Base-by-base conservation (phyloP, 1,139 yeast genomes). In the Geotrichum histeridarum region DNA sequence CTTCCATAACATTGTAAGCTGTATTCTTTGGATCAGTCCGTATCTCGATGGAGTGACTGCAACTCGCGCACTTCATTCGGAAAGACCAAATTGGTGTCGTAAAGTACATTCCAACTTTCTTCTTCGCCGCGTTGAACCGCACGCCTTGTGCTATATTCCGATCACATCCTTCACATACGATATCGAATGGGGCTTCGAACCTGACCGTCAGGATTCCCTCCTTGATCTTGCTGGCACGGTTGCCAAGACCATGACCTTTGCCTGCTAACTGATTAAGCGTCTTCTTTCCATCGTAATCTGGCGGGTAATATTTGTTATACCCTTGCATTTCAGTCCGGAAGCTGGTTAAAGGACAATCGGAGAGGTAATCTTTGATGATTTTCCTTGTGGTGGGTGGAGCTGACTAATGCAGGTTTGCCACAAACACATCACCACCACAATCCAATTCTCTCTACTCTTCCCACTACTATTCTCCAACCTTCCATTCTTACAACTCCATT, bases 381-480 rank as follows among this genome's bases (percentile, higher is more conserved):
- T 22, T 5, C 27, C 30, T 27, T 22, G 33, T 44, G 35, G 32
- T 12, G 15, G 35, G 32, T 12, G 15, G 12, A 9, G 38, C 30
- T 46, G 33, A 36, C 42, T 36, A 46, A 50, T 22, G n/a, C 31
- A 12, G 4, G 46, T 52, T 52, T 47, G 54, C 54, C 54, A 52
- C 54, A 52, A 52, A 51, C 42, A 18, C 51, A 52, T 46, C 41
- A 52, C 54, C 54, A 52, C 54, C 54, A 52, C 38, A 45, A 22
- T 22, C 27, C 27, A 3, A 22, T 5, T 22, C 27, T 22, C 27
- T 71, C 83, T 86, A 72, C 82, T 80, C 58, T 81, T 84, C 65
- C 97, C 93, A 65, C 80, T 90, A 51, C 79, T 93, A 59, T 76
- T 95, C 12, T 86, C 93, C 79, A 90, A 90, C 77, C 98, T 98